Evolutionary conservation across 306 rosid species (phyloP), one percentile per base, ranked within the genome.

Genomic region (Vigna hirtella): DNA sequence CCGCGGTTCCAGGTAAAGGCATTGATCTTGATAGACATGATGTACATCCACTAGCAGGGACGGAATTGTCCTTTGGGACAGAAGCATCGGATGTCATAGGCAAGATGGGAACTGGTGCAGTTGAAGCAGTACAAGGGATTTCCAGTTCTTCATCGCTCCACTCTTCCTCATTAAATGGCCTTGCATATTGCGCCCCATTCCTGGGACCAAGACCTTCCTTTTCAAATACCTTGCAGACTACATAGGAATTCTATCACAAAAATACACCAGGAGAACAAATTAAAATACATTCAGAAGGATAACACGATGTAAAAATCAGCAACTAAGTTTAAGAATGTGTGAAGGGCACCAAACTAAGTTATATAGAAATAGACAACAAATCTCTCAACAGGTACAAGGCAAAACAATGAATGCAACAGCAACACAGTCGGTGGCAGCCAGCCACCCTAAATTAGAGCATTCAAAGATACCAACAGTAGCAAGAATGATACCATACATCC

Each of bases 161-260:
- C 8, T 91, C 92, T 67, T 90, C 92, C 68, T 91, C 96, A 16
- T 66, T 84, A 81, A 85, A 91, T 15, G 89, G 90, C 73, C 73
- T 86, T 42, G 87, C 91, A 79, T 91, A 90, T 53, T 88, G 91
- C 9, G 91, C 93, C 57, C 90, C 89, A 43, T 81, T 90, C 69
- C 83, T 83, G 34, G 93, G 97, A 50, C 98, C 98, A 45, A 11
- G 87, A 62, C 97, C 98, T 22, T 84, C 86, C 85, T 88, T 91
- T 77, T 86, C 69, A 76, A 71, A 91, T 50, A 93, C 61, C 76
- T 76, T 83, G 66, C 96, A 93, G 26, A 93, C 87, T 12, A 90
- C 96, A 48, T 86, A 86, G 6, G 89, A 83, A 71, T 89, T 86
- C 98, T 91, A 87, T 77, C 69, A 66, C 18, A 73, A 34, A 64